Conservation (phyloP, 208 protist species). For the Trypanosoma scelopori region DNA sequence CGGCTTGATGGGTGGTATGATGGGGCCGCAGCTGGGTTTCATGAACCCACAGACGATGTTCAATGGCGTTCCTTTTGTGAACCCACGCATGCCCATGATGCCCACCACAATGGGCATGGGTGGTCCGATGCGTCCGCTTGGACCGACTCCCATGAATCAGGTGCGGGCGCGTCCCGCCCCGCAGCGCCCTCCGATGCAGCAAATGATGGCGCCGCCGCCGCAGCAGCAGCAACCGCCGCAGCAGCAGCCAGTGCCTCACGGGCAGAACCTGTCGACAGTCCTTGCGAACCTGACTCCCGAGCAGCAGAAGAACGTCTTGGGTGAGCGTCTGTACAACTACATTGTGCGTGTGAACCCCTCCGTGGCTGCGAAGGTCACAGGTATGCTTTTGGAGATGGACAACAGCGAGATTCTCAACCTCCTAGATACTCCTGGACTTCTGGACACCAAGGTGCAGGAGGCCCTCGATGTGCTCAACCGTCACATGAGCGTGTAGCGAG, state of each 20-base stretch:
- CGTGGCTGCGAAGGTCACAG: conserved; percentile 97
- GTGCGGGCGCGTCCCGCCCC: conserved; percentile 29
- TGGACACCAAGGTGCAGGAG: conserved; percentile 96
- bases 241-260: conserved; percentile 27
- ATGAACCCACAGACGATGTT: conserved; percentile 58
- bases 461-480: conserved; percentile 94
- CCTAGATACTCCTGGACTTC: conserved; percentile 88
- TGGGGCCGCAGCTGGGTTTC: conserved; percentile 47
- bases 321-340: conserved; percentile 96
- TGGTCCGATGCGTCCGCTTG: conserved; percentile 77
- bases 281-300: conserved; percentile 72
- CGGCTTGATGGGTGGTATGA: conserved; percentile 56
- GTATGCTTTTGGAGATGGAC: conserved; percentile 99
- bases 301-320: conserved; percentile 95
- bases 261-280: conserved; percentile 67
- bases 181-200: conserved; percentile 68
- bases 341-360: conserved; percentile 88
- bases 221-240: conserved; percentile 23
- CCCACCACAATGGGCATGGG: conserved; percentile 42
- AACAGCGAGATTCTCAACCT: conserved; percentile 95
- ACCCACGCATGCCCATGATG: conserved; percentile 78
- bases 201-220: conserved; percentile 54
- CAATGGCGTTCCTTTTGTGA: conserved; percentile 76
- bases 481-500: conserved; percentile 75
- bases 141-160: conserved; percentile 44